A percentile compares a stretch with the other conserved stretches of the same genome.
Conservation (phyloP, 805 yeast genomes). For the Wickerhamiella allomyrinae region DNA sequence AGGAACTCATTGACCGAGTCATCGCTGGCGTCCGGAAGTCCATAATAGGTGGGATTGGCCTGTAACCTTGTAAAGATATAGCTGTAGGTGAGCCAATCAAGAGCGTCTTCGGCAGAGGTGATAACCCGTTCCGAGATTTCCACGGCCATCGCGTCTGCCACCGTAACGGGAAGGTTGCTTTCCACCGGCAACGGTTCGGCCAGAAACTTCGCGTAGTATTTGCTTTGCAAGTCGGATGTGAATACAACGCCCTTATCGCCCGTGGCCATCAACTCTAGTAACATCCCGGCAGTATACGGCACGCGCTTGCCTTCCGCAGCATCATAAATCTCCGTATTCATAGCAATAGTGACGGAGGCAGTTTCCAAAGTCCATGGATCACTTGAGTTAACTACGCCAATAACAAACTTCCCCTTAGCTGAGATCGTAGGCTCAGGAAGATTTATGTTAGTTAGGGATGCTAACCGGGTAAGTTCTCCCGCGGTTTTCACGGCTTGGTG, state of each 20-base stretch:
- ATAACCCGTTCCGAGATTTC: constrained; percentile 61
- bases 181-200: constrained; percentile 71
- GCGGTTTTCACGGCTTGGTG: background rate
- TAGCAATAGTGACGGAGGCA: constrained; percentile 43
- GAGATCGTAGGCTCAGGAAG: background rate
- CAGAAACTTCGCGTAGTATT: constrained; percentile 58
- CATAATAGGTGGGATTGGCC: constrained; percentile 79
- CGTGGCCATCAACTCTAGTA: constrained; percentile 22
- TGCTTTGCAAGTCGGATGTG: constrained; percentile 40
- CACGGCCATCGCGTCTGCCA: constrained; percentile 55
- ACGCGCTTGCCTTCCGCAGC: constrained; percentile 58
- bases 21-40: constrained; percentile 48
- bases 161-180: constrained; percentile 43
- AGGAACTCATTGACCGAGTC: constrained; percentile 65
- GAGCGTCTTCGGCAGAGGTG: constrained; percentile 61
- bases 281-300: constrained; percentile 47
- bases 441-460: background rate
- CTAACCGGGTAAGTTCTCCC: background rate
- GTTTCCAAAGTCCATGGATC: constrained; percentile 31
- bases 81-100: constrained; percentile 80
- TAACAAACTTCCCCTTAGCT: background rate
- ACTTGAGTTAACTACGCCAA: background rate
- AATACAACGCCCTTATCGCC: constrained; percentile 35
- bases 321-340: constrained; percentile 60
- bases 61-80: constrained; percentile 70